phyloP scores from a whole-genome alignment of 1,284 basidiomycete species.

The Moesziomyces parantarcticus region DNA sequence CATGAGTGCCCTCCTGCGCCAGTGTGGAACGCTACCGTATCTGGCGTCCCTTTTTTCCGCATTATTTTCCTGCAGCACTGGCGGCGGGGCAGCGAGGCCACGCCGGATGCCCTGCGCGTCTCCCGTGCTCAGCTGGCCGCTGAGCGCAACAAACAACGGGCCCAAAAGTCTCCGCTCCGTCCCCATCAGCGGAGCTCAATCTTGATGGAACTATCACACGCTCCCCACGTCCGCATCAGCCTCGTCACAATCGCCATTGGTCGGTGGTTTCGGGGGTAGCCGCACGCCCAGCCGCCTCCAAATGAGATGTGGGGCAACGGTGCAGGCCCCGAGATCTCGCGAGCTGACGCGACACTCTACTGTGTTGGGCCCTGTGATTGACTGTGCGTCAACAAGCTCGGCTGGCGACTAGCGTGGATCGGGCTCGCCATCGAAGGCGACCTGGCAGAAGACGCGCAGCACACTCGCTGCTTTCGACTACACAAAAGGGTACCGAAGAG shows the following conservation, averaged over 20 bases:
- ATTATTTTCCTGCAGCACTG: no score
- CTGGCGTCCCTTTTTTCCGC: no score
- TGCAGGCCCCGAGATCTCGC: not conserved
- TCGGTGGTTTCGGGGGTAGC: not conserved
- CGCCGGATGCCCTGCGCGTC: no score
- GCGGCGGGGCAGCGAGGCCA: no score
- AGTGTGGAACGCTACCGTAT: no score
- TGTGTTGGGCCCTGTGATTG: no score
- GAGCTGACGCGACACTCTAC: no score
- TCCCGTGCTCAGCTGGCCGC: no score
- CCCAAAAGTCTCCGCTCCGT: not conserved
- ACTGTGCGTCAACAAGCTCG: not conserved
- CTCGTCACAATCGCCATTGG: not conserved
- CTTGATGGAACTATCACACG: not conserved
- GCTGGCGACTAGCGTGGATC: not conserved
- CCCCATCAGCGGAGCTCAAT: not conserved
- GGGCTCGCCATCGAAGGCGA: constrained; percentile 3
- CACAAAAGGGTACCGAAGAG: not conserved
- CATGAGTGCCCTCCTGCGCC: no score
- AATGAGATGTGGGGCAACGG: not conserved
- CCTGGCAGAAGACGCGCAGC: constrained; percentile 13
- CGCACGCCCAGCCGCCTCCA: no score
- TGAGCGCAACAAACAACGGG: not conserved
- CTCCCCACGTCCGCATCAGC: no score
- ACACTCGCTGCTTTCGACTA: no score